Evolutionary conservation across 2,329 filamentous ascomycete genomes (phyloP), one percentile per base, ranked within the genome.

Genomic region (Pseudogymnoascus sp.): DNA sequence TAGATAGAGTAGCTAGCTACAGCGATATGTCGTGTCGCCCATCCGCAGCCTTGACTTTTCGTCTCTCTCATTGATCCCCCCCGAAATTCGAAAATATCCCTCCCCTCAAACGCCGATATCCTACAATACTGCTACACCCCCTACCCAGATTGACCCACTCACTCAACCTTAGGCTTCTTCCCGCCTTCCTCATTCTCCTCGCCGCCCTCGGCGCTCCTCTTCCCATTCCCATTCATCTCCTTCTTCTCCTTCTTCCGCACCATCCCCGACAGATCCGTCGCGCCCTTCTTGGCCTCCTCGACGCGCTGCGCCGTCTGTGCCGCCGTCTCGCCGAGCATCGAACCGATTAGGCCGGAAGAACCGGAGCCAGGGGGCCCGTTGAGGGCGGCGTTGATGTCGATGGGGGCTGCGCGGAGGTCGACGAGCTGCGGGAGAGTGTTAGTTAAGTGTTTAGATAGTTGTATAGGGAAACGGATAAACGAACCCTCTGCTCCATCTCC

Each of bases 401-500:
- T 78, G 0, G 84, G 84, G 3, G 86, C 84, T 62, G 82, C 82
- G 63, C 83, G 83, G 35, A 93, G 81, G 62, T 94, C 90, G 45
- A 82, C 76, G 35, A 93, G 83, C 81, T 88, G 66, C 42, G 41
- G n/a, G 11, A 30, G 6, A 25, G 33, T 28, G 36, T 61, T 63
- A 65, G 62, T 62, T 72, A 66, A 66, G 55, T 38, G 28, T 33
- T 2, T 39, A 38, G 25, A 16, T 30, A 58, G 45, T 0, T 42
- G 38, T 62, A 64, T 52, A 8, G 41, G 60, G 4, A 25, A 62
- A 11, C 33, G 39, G 64, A 63, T 33, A 19, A 65, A 67, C 83
- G 75, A 77, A 89, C 85, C 67, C 89, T 80, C 72, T 87, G 83
- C 76, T 91, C 86, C 84, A 94, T 90, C 67, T 94, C 90, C 61